These are phyloP conservation scores for Solanum piurae DNA, from an alignment of 257 asterid genomes.

Conservation along the genomic window DNA sequence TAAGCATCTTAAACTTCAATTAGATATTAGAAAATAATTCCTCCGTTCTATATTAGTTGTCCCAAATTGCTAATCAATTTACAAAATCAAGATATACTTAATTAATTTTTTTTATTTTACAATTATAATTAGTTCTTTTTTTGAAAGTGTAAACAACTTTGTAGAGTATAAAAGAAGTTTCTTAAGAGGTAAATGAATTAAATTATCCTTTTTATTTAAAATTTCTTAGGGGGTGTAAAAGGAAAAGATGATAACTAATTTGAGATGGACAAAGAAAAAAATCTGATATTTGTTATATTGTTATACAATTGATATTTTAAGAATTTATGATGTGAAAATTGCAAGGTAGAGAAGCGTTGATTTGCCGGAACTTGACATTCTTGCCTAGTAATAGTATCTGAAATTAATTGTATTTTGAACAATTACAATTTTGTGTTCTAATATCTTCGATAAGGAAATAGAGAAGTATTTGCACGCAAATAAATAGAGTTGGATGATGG, in stretches of 20 bases:
- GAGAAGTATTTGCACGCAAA: background rate
- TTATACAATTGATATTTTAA: too few species aligned
- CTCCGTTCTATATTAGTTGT: background rate
- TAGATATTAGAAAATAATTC: too few species aligned
- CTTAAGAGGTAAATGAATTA: background rate
- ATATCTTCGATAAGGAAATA: background rate
- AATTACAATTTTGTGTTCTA: background rate
- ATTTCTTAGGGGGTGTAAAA: too few species aligned
- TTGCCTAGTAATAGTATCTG: too few species aligned
- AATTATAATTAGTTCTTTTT: too few species aligned
- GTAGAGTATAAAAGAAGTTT: too few species aligned
- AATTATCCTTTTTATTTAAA: background rate
- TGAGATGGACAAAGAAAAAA: too few species aligned
- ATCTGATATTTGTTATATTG: too few species aligned
- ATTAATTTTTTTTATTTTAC: too few species aligned
- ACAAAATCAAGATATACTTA: background rate
- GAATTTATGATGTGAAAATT: background rate
- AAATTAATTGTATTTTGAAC: background rate
- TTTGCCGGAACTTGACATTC: background rate
- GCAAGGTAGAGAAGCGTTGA: background rate
- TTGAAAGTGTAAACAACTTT: too few species aligned
- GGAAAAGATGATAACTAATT: background rate
- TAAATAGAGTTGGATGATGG: background rate
- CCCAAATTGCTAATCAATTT: background rate
- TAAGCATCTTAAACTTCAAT: background rate